Conservation (phyloP, 225 moss, liverwort and hornwort species). For the Takakia lepidozioides region DNA sequence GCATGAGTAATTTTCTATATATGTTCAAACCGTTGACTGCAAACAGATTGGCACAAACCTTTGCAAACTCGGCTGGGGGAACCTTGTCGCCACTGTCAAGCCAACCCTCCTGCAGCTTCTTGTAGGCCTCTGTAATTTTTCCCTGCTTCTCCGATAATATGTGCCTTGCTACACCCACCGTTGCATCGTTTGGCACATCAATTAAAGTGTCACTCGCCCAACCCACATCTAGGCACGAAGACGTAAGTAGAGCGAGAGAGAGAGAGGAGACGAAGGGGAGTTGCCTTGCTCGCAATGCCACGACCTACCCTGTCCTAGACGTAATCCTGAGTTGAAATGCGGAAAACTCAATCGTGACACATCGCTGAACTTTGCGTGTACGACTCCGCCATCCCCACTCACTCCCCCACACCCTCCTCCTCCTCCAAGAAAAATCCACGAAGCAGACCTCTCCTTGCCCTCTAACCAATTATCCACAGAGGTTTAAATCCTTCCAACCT, state of each 20-base stretch:
- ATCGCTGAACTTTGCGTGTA: too few species aligned
- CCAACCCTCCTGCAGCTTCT: conserved; percentile 99
- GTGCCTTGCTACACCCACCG: conserved; percentile 67
- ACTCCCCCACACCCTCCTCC: background rate
- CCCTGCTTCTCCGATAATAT: conserved; percentile 92
- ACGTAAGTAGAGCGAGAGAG: background rate
- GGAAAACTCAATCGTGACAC: too few species aligned
- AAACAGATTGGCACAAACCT: conserved; percentile 49
- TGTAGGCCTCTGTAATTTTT: conserved; percentile 97
- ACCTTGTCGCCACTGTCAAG: conserved; percentile 94
- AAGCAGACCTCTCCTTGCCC: too few species aligned
- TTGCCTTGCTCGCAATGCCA: background rate
- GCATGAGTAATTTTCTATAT: too few species aligned
- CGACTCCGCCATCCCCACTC: too few species aligned
- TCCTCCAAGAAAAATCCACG: background rate
- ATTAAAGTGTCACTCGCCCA: background rate
- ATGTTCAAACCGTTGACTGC: too few species aligned
- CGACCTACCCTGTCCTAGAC: background rate
- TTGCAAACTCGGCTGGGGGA: conserved; percentile 94
- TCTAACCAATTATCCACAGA: too few species aligned
- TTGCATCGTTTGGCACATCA: background rate
- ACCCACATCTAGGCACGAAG: background rate
- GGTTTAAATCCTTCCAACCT: too few species aligned
- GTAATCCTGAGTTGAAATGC: background rate
- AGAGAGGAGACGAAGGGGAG: background rate